Percentiles rank a stretch among this genome's conserved stretches.
Evolutionary conservation across 495 filamentous ascomycete species (phyloP).

Genomic region (Neurospora sp.): DNA sequence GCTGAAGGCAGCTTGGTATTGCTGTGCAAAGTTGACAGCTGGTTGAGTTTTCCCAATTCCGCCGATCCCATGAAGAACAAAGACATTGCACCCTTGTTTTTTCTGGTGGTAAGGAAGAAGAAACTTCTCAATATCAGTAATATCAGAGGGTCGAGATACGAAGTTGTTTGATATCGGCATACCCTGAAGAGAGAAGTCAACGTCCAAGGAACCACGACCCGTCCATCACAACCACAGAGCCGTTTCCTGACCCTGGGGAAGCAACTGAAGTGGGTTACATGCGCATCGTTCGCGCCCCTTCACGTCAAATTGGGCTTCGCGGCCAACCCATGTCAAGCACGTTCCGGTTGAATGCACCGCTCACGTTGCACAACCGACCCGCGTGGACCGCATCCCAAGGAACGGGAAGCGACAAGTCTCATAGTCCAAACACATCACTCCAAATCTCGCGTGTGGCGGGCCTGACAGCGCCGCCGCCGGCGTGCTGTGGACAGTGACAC

Average conservation of each 20-base stretch:
- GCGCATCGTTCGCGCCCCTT: background rate
- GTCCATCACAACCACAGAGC: background rate
- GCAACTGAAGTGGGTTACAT: background rate
- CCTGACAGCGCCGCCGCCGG: background rate
- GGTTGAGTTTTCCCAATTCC: slow-evolving; percentile 19
- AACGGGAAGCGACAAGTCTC: background rate
- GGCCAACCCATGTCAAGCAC: background rate
- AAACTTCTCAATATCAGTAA: background rate
- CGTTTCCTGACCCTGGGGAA: background rate
- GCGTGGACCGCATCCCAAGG: background rate
- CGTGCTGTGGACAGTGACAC: background rate
- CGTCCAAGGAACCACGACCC: background rate
- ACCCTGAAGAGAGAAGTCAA: no score
- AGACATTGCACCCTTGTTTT: background rate
- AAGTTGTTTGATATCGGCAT: no score
- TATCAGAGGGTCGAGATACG: no score
- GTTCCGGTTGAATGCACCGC: background rate
- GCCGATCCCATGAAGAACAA: slow-evolving; percentile 17
- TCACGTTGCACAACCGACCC: background rate
- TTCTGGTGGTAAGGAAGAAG: no score
- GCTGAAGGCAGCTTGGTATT: slow-evolving; percentile 10
- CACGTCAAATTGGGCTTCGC: background rate
- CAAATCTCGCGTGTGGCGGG: background rate
- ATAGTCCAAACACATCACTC: background rate
- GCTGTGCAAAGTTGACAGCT: slow-evolving; percentile 12